Base-by-base conservation (phyloP, 805 yeast genomes). In the Lachancea lanzarotensis region DNA sequence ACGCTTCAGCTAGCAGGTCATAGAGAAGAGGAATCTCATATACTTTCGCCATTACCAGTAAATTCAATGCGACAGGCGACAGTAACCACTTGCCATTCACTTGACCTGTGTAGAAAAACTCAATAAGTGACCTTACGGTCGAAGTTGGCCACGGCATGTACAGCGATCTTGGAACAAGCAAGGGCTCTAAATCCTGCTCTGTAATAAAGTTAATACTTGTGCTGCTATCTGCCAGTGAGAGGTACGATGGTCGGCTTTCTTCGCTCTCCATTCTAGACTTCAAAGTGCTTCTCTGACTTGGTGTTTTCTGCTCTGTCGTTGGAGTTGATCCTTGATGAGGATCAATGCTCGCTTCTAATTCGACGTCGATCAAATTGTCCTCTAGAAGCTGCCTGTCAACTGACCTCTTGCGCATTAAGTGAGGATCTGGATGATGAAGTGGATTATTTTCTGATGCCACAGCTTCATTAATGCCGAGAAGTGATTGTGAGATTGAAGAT, bases 81-180 rank as follows among this genome's bases (percentile, higher is more conserved):
- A 84, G 63, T n/a, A 72, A 63, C 91, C 91, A 84, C 53, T 76
- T 81, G 43, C 81, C 78, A 20, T 87, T 87, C 18, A 85, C 76
- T 60, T 84, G 89, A 1, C 93, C 95, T 4, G 90, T 84, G 55
- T 81, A 83, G 45, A 85, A 68, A 59, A 79, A 85, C 56, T 84
- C 93, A 22, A 81, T 69, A 51, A 84, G 75, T 2, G 88, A 88
- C 45, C 72, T 72, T 13, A 83, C 76, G 0, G 87, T 75, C 1
- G 67, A 59, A 1, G 82, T 78, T 2, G 79, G 60, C 64, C 81
- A 82, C 3, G 95, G 93, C 50, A 85, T 59, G 52, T 81, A 84
- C 22, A 85, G 58, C 15, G 79, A 72, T 48, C 95, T 70, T 13
- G 95, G 93, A 31, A 82, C 71, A 45, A 78, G 68, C 30, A 82